Base-by-base conservation (phyloP, 1,284 basidiomycete genomes). In the Cryptococcus amylolentus region DNA sequence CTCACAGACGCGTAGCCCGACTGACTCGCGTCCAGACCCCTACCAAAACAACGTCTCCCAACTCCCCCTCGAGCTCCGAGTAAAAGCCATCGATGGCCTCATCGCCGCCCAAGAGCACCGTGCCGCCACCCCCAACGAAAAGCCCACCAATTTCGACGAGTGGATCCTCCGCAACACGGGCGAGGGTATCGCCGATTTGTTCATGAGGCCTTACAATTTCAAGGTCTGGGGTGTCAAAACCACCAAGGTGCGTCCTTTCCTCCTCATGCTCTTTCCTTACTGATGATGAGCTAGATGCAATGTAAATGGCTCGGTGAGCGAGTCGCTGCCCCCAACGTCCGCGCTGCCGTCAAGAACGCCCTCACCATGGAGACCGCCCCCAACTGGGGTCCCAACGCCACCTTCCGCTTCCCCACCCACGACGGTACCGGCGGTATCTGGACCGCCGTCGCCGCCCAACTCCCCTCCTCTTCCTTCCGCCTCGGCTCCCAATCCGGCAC, bases 121-220 rank as follows among this genome's bases (percentile, higher is more conserved):
- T 28, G 64, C 69, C 0, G 43, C 57, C 23, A 69, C 69, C 6
- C 51, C 68, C 1, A 49, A 55, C 6, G 57, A 64, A 46, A 72
- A 70, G 40, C 63, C 66, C 6, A 49, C 56, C 4, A 69, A 60
- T 13, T 69, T 75, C 43, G 66, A 72, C 42, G 65, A 75, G 64
- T 82, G 81, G 80, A 82, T 82, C 65, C 53, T 82, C 42, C 68
- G 80, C 45, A 80, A 79, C 71, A 80, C 81, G 78, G 77, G 77
- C 7, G 65, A 72, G 55, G 81, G 81, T 23, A 75, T 82, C 43
- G 81, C 81, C 31, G 78, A 82, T 53, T 63, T 79, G 54, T 82
- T 82, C 68, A 82, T 82, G 81, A 68, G 80, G 47, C 80, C 80
- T 41, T 82, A 82, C 72, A 82, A 82, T 71, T 81, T 78, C 76